phyloP scores from a whole-genome alignment of 2,329 filamentous ascomycete species.

The Pezicula radicicola region DNA sequence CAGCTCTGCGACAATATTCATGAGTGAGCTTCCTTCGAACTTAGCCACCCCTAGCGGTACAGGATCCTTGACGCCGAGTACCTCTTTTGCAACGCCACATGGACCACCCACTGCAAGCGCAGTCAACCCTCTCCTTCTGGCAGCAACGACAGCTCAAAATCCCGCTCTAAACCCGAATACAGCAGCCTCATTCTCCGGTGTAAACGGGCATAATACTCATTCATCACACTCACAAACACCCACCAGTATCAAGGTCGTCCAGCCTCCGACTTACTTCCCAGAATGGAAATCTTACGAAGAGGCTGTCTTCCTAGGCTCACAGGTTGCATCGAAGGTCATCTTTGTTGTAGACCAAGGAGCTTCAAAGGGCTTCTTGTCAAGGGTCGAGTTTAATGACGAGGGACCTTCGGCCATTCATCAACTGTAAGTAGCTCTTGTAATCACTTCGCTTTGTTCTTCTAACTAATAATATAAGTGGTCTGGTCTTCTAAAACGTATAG shows the following conservation, averaged over 20 bases:
- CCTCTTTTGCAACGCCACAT: slow-evolving; percentile 46
- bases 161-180: slow-evolving; percentile 31
- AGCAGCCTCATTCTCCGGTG: slow-evolving; percentile 25
- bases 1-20: slow-evolving; percentile 92
- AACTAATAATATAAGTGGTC: too few relatives aligned
- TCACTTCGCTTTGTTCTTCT: too few relatives aligned
- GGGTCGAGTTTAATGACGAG: slow-evolving; percentile 38
- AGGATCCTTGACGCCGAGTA: slow-evolving; percentile 77
- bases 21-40: slow-evolving; percentile 91
- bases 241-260: slow-evolving; percentile 62
- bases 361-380: slow-evolving; percentile 64
- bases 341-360: slow-evolving; percentile 65
- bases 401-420: slow-evolving; percentile 31
- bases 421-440: slow-evolving; percentile 20
- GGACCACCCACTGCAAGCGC: slow-evolving; percentile 54
- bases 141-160: slow-evolving; percentile 70
- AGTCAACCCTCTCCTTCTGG: slow-evolving; percentile 88
- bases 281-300: slow-evolving; percentile 60
- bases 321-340: slow-evolving; percentile 68
- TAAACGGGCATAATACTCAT: slow-evolving; percentile 43
- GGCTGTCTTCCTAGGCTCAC: slow-evolving; percentile 66
- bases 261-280: slow-evolving; percentile 69
- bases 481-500: too few relatives aligned
- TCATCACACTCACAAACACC: slow-evolving; percentile 66
- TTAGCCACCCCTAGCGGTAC: slow-evolving; percentile 88